Evolutionary conservation across 768 basidiomycete genomes (phyloP), one percentile per base, ranked within the genome.

Genomic region (Phaeotremella fagi): DNA sequence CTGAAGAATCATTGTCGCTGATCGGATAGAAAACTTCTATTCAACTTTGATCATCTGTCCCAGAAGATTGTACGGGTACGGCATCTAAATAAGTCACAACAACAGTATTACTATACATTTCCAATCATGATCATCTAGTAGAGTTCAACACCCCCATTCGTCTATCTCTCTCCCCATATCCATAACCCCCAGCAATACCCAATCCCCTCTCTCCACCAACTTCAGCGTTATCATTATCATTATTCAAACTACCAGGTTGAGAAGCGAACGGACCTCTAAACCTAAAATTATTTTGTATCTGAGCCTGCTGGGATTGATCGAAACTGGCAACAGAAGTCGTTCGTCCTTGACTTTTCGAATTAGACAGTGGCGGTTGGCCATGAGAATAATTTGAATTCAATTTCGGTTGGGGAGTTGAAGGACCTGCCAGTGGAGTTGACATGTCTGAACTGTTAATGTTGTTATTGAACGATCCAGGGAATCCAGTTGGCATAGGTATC

Each of bases 221-320:
- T 3, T 49, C 28, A 12, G 33, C 4, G 27, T 60, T 60, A 31
- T 62, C 58, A n/a, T n/a, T n/a, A n/a, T n/a, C n/a, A n/a, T n/a
- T n/a, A n/a, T n/a, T n/a, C n/a, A n/a, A n/a, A n/a, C 63, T 70
- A 4, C 45, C 48, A 24, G 68, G 68, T 42, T 58, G 63, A 46
- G 60, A 57, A 20, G 65, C 58, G 35, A 70, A 70, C 28, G 64
- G 68, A 20, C 68, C 68, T 56, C 65, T 60, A 38, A 70, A 70
- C 31, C 63, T 55, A 36, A 70, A 67, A 23, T 38, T 53, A 28
- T 50, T 58, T 3, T 37, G 28, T 7, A 36, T 42, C 45, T 57
- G 31, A 31, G 45, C 47, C 37, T 48, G 37, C 23, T 45, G 37
- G 37, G 35, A 27, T 15, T 11, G 12, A 9, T 12, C 12, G 22